These are phyloP conservation scores for Letharia columbiana DNA, from an alignment of 495 filamentous ascomycete species.

Conservation along the genomic window DNA sequence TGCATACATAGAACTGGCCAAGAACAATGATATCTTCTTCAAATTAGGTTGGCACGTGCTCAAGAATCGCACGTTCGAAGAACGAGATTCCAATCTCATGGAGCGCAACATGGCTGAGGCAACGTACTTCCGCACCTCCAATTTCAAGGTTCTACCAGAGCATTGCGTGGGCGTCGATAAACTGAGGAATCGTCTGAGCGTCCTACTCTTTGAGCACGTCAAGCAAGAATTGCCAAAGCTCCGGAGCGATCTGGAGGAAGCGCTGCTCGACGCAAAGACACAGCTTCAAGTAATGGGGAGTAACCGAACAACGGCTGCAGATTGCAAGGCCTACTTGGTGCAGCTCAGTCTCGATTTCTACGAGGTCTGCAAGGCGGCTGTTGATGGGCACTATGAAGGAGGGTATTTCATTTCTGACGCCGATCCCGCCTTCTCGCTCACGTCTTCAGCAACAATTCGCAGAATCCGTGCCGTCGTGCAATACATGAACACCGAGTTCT, in stretches of 20 bases:
- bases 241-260: conserved; percentile 20
- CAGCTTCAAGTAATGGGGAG: conserved; percentile 18
- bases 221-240: conserved; percentile 32
- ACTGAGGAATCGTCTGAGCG: conserved; percentile 36
- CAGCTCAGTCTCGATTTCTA: conserved; percentile 27
- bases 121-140: conserved; percentile 17
- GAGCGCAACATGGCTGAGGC: conserved; percentile 22
- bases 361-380: conserved; percentile 29
- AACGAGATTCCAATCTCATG: conserved; percentile 4
- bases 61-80: conserved; percentile 46
- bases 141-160: conserved; percentile 25
- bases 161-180: conserved; percentile 32
- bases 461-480: conserved; percentile 31
- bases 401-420: conserved; percentile 20
- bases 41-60: conserved; percentile 64
- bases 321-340: conserved; percentile 27
- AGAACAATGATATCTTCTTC: conserved; percentile 54
- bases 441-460: conserved; percentile 15
- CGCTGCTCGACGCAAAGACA: neutral
- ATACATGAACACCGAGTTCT: conserved; percentile 26
- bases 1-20: conserved; percentile 44
- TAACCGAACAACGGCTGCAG: conserved; percentile 17
- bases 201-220: conserved; percentile 36
- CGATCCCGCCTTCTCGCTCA: conserved; percentile 14
- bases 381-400: conserved; percentile 29